These are phyloP conservation scores for Psilocybe azurescens DNA, from an alignment of 768 basidiomycete species.

Conservation along the genomic window DNA sequence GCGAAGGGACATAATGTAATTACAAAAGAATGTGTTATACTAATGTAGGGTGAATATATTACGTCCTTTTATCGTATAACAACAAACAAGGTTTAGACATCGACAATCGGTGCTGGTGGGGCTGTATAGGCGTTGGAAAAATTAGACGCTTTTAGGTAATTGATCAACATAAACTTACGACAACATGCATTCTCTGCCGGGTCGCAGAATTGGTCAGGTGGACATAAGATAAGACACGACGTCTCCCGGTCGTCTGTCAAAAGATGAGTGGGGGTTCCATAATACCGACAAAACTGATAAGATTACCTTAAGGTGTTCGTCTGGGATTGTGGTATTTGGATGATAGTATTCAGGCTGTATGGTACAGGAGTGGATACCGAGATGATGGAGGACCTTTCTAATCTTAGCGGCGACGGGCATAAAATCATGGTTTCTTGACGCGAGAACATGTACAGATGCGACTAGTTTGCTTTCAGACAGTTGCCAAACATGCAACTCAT, in stretches of 20 bases:
- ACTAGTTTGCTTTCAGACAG: slow-evolving; percentile 94
- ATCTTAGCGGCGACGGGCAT: slow-evolving; percentile 90
- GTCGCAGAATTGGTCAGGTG: slow-evolving; percentile 69
- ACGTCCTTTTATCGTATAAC: slow-evolving; percentile 1
- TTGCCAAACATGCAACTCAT: slow-evolving; percentile 98
- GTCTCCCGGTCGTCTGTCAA: slow-evolving; percentile 54
- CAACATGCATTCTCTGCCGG: slow-evolving; percentile 78
- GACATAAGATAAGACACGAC: slow-evolving; percentile 76
- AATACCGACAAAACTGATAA: not conserved
- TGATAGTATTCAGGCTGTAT: slow-evolving; percentile 88
- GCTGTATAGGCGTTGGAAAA: slow-evolving; percentile 15
- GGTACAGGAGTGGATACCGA: slow-evolving; percentile 94
- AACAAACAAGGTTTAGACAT: slow-evolving; percentile 40
- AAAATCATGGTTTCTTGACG: slow-evolving; percentile 83
- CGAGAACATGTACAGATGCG: slow-evolving; percentile 93
- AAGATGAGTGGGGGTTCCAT: not conserved
- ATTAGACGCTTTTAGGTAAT: slow-evolving; percentile 5
- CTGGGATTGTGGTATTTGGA: slow-evolving; percentile 41
- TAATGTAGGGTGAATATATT: slow-evolving; percentile 1
- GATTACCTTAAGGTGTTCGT: slow-evolving; percentile 56
- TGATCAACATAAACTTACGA: slow-evolving; percentile 53
- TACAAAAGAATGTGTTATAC: slow-evolving; percentile 6
- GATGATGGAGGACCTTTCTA: slow-evolving; percentile 81
- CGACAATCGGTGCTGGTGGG: slow-evolving; percentile 50
- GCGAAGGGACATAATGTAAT: slow-evolving; percentile 32